Evolutionary conservation across 805 yeast genomes (phyloP).

Genomic region (Barnettozyma californica): DNA sequence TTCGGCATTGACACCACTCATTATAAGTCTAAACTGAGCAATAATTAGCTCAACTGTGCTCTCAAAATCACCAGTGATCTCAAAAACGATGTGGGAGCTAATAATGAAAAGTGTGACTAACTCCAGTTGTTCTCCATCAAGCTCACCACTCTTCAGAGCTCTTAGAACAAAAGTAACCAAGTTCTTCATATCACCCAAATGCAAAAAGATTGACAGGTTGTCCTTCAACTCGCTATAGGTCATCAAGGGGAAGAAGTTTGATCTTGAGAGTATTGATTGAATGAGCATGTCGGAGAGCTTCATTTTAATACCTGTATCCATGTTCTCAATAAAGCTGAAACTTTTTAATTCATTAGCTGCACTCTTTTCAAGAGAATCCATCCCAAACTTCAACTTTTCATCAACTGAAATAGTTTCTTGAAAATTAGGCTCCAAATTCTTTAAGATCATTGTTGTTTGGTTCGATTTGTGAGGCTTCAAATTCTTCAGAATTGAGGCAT

Average conservation of each 20-base stretch:
- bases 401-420: slow-evolving; percentile 13
- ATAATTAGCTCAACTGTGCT: slow-evolving; percentile 10
- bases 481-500: slow-evolving; percentile 50
- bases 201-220: slow-evolving; percentile 11
- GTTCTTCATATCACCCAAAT: slow-evolving; percentile 25
- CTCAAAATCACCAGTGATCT: slow-evolving; percentile 2
- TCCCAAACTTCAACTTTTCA: slow-evolving; percentile 22
- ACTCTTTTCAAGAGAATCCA: slow-evolving; percentile 30
- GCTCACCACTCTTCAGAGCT: slow-evolving; percentile 15
- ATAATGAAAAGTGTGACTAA: slow-evolving; percentile 8
- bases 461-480: slow-evolving; percentile 49
- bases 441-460: slow-evolving; percentile 51
- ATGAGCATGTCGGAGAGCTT: slow-evolving; percentile 30
- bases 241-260: slow-evolving; percentile 33
- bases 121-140: slow-evolving; percentile 17
- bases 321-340: slow-evolving; percentile 19
- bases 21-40: slow-evolving; percentile 3
- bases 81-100: neutral
- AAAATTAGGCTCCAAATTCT: slow-evolving; percentile 32
- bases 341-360: slow-evolving; percentile 20
- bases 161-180: slow-evolving; percentile 13
- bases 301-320: slow-evolving; percentile 27
- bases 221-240: slow-evolving; percentile 31
- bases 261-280: slow-evolving; percentile 17
- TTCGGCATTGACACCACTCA: neutral